These are phyloP conservation scores for Exsudoporus floridanus DNA, from an alignment of 1,284 basidiomycete genomes.

Conservation along the genomic window DNA sequence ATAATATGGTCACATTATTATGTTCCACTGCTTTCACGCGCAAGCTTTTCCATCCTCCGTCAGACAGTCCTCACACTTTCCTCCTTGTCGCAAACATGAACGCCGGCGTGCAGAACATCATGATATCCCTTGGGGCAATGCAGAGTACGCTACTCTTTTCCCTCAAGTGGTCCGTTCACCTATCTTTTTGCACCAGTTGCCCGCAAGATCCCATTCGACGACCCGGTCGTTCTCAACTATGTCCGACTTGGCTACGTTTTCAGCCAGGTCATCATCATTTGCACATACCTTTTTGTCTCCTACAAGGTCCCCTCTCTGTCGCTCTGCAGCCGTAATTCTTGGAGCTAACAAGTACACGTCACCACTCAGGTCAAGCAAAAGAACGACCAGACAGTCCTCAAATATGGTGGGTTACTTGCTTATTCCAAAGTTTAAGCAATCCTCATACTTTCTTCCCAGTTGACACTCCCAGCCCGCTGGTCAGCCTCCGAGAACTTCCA, in stretches of 20 bases:
- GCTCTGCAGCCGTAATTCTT: neutral
- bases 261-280: conserved; percentile 70
- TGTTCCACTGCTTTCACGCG: neutral
- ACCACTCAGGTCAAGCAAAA: conserved; percentile 78
- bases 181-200: conserved; percentile 57
- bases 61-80: conserved; percentile 3
- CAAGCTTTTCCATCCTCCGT: conserved; percentile 13
- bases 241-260: conserved; percentile 83
- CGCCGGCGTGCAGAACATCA: conserved; percentile 64
- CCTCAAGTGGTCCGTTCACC: neutral
- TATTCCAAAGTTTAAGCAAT: neutral
- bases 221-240: conserved; percentile 80
- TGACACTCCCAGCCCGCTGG: conserved; percentile 61
- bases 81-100: conserved; percentile 43
- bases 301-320: conserved; percentile 51
- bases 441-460: conserved; percentile 40
- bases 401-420: conserved; percentile 68
- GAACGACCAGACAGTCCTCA: conserved; percentile 94
- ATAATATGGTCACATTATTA: conserved; percentile 10
- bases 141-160: conserved; percentile 53
- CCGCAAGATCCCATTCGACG: conserved; percentile 88
- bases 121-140: conserved; percentile 89
- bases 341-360: conserved; percentile 21
- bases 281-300: conserved; percentile 75
- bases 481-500: conserved; percentile 30